phyloP scores from a whole-genome alignment of 176 grass and related monocot species.

The Cymbopogon citratus region DNA sequence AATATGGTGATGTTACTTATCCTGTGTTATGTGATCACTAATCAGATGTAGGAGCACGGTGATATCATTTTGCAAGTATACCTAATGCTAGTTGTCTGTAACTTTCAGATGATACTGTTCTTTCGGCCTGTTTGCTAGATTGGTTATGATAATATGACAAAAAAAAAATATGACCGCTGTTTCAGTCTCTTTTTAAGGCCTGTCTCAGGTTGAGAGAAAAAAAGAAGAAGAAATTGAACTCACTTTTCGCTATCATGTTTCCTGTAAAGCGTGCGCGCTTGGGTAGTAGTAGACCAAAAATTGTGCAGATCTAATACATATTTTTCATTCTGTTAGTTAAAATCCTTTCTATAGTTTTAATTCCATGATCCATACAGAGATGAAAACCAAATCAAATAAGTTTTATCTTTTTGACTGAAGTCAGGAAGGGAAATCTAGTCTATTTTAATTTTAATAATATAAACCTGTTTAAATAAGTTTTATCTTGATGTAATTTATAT shows the following conservation, averaged over 20 bases:
- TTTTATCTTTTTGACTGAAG: too few species aligned
- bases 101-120: neutral
- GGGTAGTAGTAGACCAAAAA: too few species aligned
- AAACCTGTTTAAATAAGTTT: neutral
- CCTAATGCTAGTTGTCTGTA: neutral
- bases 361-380: neutral
- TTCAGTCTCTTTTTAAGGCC: neutral
- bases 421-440: too few species aligned
- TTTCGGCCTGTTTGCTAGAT: neutral
- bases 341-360: too few species aligned
- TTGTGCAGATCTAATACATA: too few species aligned
- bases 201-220: neutral
- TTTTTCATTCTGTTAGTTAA: too few species aligned
- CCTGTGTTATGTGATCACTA: neutral
- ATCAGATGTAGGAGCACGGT: slow-evolving; percentile 1
- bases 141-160: neutral
- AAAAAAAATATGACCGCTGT: neutral
- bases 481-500: neutral
- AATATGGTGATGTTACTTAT: neutral
- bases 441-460: too few species aligned
- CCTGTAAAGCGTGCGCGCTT: neutral
- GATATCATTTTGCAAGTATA: neutral
- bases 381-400: neutral
- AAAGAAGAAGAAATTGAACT: too few species aligned
- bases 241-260: neutral